Percentiles rank a stretch among this genome's conserved stretches.
These are phyloP conservation scores for Eucalyptus victrix DNA, from an alignment of 345 rosid genomes.

Conservation along the genomic window DNA sequence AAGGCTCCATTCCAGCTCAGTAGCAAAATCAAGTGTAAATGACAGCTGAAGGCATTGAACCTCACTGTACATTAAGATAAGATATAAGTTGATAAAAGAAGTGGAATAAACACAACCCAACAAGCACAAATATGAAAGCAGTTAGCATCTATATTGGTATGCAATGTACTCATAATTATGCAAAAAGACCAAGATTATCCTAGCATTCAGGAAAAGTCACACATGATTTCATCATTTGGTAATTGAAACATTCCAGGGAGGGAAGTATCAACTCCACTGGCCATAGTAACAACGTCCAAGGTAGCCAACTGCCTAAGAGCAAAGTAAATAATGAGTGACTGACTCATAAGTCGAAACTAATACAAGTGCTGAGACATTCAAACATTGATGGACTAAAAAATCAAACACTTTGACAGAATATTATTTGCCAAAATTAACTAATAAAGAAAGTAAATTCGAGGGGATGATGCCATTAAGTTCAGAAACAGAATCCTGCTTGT, in stretches of 20 bases:
- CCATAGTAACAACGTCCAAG: too few species aligned
- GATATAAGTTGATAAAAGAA: background rate
- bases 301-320: too few species aligned
- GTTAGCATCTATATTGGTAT: background rate
- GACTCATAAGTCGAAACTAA: too few species aligned
- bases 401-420: background rate
- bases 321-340: too few species aligned
- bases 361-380: too few species aligned
- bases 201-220: background rate
- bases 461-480: background rate
- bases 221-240: background rate
- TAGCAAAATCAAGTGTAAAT: background rate
- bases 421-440: accelerated
- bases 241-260: background rate
- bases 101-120: background rate
- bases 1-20: background rate
- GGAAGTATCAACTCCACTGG: too few species aligned
- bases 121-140: background rate
- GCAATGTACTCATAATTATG: background rate
- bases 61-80: background rate
- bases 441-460: background rate
- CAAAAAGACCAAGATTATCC: background rate
- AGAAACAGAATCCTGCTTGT: background rate
- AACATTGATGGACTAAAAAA: too few species aligned
- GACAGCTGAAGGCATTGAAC: background rate